phyloP scores from a whole-genome alignment of 106 monocot species.

The Vanilla planifolia region DNA sequence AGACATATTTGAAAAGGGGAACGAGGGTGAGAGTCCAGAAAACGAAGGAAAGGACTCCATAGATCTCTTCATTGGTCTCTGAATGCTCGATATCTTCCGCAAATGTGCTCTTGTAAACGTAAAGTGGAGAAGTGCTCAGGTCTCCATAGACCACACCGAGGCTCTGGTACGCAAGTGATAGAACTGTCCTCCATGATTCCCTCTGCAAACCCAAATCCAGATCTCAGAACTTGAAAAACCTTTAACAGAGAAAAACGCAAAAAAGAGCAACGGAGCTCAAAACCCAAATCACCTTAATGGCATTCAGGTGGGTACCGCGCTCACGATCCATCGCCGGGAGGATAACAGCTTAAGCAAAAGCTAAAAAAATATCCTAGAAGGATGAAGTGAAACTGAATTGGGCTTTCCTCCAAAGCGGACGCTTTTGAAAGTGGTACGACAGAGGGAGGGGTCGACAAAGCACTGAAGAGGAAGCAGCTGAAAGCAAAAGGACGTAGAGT shows the following conservation, averaged over 20 bases:
- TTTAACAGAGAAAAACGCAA: background rate
- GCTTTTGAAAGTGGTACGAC: background rate
- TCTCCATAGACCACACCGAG: constrained; percentile 89
- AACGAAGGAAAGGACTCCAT: constrained; percentile 81
- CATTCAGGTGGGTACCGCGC: background rate
- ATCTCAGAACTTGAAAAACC: background rate
- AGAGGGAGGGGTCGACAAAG: background rate
- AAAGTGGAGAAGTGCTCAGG: constrained; percentile 82
- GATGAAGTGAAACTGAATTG: background rate
- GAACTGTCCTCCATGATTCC: constrained; percentile 50
- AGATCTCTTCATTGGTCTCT: constrained; percentile 84
- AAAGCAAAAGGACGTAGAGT: too few relatives aligned
- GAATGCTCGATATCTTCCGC: constrained; percentile 84
- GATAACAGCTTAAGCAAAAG: background rate
- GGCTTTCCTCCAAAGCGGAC: background rate
- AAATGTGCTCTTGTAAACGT: constrained; percentile 83
- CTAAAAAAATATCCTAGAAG: background rate
- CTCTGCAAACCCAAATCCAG: constrained; percentile 8
- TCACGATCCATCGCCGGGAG: constrained; percentile 2
- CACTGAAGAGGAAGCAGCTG: too few relatives aligned
- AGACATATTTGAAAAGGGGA: constrained; percentile 84
- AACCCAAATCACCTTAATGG: background rate
- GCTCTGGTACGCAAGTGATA: constrained; percentile 74
- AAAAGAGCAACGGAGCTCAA: background rate
- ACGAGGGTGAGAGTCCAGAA: constrained; percentile 91